These are phyloP conservation scores for Acanthamoeba castellanii DNA, from an alignment of 208 protist species.

Conservation along the genomic window DNA sequence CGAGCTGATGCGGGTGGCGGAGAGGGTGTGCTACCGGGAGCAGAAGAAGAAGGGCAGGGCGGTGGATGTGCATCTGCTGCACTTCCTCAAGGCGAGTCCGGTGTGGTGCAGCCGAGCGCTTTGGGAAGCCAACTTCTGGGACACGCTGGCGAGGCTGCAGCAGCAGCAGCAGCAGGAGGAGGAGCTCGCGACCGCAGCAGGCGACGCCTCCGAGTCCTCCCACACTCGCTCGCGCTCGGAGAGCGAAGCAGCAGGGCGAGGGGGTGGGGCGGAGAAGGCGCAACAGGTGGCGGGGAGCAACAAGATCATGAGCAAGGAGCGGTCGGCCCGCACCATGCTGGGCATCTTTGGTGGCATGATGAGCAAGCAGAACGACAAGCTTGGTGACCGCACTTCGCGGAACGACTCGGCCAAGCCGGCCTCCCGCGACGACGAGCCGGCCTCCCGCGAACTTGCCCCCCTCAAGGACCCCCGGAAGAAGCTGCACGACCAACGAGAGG, in stretches of 20 bases:
- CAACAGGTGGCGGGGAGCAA: not conserved
- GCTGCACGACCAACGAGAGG: not conserved
- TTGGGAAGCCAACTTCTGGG: not conserved
- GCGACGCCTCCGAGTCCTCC: not conserved
- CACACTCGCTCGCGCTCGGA: not conserved
- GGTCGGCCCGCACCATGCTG: not conserved
- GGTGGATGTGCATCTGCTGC: slow-evolving; percentile 12
- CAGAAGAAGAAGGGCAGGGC: slow-evolving; percentile 10
- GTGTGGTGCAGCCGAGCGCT: not conserved
- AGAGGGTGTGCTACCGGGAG: not conserved
- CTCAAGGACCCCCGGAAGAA: not conserved
- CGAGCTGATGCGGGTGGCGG: not conserved
- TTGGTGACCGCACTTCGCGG: not conserved
- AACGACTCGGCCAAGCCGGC: not conserved
- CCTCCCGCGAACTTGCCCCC: too few species aligned
- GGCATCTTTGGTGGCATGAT: slow-evolving; percentile 7
- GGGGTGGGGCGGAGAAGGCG: not conserved
- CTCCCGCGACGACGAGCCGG: not conserved
- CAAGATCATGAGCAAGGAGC: not conserved
- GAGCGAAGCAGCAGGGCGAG: not conserved
- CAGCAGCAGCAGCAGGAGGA: too few species aligned
- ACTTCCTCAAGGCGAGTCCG: slow-evolving; percentile 25
- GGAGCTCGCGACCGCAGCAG: too few species aligned
- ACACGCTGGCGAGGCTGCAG: not conserved
- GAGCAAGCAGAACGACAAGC: not conserved